Evolutionary conservation across 1,284 basidiomycete species (phyloP).

Genomic region (Porodaedalea pini): DNA sequence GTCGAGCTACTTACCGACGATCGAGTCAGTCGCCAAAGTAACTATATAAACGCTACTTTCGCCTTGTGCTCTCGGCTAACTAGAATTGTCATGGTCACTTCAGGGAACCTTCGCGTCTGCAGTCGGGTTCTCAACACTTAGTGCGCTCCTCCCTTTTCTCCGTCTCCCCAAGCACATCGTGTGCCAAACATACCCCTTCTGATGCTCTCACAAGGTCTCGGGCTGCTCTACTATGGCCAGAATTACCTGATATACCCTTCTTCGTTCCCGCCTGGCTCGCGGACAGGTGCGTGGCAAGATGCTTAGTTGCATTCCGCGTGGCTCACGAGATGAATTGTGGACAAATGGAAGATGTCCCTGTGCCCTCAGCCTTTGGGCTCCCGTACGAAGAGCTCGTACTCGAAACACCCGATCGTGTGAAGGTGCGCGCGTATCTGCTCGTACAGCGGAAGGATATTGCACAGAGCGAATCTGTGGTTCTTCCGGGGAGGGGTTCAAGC

Average conservation of each 20-base stretch:
- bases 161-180: not conserved
- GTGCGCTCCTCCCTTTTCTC: conserved; percentile 34
- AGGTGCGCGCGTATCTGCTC: conserved; percentile 61
- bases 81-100: conserved; percentile 11
- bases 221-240: conserved; percentile 82
- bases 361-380: conserved; percentile 66
- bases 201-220: conserved; percentile 46
- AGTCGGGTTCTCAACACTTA: conserved; percentile 62
- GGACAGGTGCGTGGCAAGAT: conserved; percentile 49
- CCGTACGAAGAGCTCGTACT: conserved; percentile 73
- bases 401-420: conserved; percentile 56
- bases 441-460: conserved; percentile 40
- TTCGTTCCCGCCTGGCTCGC: conserved; percentile 80
- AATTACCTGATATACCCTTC: conserved; percentile 87
- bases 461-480: conserved; percentile 23
- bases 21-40: conserved; percentile 66
- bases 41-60: conserved; percentile 7
- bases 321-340: not conserved
- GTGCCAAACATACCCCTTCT: not conserved
- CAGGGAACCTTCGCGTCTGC: conserved; percentile 69
- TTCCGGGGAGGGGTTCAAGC: conserved; percentile 18
- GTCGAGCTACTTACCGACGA: conserved; percentile 44
- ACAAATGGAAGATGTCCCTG: conserved; percentile 55
- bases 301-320: not conserved
- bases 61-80: not conserved